Evolutionary conservation across 1,139 yeast species (phyloP).

Genomic region (Hemisphaericaspora subhashii): DNA sequence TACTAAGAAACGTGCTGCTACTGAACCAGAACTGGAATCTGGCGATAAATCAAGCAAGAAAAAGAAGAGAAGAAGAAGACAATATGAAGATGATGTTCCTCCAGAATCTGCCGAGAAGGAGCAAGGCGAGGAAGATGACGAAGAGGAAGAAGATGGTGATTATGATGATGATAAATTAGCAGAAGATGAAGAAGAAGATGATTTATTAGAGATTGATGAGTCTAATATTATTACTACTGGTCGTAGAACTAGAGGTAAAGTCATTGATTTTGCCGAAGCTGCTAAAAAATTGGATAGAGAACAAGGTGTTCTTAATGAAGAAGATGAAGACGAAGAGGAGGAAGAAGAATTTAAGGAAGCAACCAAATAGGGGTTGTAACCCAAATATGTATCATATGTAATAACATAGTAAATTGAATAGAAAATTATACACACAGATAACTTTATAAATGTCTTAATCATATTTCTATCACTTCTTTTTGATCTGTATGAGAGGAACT

Average conservation of each 20-base stretch:
- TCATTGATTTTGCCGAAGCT: constrained; percentile 85
- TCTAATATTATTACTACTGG: constrained; percentile 82
- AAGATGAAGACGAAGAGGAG: constrained; percentile 51
- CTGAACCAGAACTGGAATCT: constrained; percentile 6
- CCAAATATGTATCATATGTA: no score
- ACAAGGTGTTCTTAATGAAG: constrained; percentile 42
- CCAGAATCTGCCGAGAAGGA: constrained; percentile 48
- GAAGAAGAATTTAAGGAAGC: constrained; percentile 20
- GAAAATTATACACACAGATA: no score
- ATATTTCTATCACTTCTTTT: no score
- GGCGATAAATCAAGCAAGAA: constrained; percentile 31
- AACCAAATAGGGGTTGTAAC: no score
- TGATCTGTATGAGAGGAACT: no score
- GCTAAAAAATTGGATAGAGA: constrained; percentile 67
- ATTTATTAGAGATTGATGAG: constrained; percentile 78
- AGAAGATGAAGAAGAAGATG: constrained; percentile 76
- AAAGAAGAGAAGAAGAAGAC: constrained; percentile 44
- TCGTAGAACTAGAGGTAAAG: constrained; percentile 88
- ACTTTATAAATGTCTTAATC: no score
- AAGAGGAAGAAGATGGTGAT: constrained; percentile 53
- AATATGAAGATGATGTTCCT: constrained; percentile 52
- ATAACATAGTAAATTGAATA: no score
- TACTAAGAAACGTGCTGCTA: constrained; percentile 16
- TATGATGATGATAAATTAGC: constrained; percentile 51
- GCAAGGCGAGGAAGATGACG: constrained; percentile 55